Percentiles rank a stretch among this genome's conserved stretches.
phyloP scores from a whole-genome alignment of 2,329 filamentous ascomycete species.

The Phaeosphaeria sp. region DNA sequence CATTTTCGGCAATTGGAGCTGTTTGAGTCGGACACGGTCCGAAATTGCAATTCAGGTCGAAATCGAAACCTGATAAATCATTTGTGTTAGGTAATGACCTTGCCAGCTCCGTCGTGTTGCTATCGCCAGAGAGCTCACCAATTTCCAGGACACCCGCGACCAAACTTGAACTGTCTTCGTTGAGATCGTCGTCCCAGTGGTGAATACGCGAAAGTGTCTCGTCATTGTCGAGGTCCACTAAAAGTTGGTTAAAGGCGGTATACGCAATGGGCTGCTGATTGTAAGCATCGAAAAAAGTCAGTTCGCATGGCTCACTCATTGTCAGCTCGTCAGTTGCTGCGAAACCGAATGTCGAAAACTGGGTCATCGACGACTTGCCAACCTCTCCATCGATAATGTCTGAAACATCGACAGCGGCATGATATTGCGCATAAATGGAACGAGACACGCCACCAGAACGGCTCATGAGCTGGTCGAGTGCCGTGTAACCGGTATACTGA shows the following conservation, averaged over 20 bases:
- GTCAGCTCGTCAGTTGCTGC: neutral
- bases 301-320: neutral
- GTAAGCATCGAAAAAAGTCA: constrained; percentile 9
- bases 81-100: neutral
- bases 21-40: neutral
- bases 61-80: neutral
- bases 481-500: neutral
- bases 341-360: neutral
- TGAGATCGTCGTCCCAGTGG: neutral
- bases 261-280: constrained; percentile 5
- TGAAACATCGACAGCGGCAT: neutral
- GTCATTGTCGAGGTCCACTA: neutral
- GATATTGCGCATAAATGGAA: neutral
- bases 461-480: neutral
- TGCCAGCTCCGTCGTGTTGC: neutral
- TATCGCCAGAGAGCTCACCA: neutral
- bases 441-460: neutral
- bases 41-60: neutral
- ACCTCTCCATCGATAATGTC: constrained; percentile 3
- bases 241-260: constrained; percentile 11
- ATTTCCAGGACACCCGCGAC: neutral
- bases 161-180: neutral
- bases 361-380: neutral
- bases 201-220: neutral
- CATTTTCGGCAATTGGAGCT: neutral